Evolutionary conservation across 352 stramenopile genomes (phyloP).

Genomic region (Globisporangium emineosum): DNA sequence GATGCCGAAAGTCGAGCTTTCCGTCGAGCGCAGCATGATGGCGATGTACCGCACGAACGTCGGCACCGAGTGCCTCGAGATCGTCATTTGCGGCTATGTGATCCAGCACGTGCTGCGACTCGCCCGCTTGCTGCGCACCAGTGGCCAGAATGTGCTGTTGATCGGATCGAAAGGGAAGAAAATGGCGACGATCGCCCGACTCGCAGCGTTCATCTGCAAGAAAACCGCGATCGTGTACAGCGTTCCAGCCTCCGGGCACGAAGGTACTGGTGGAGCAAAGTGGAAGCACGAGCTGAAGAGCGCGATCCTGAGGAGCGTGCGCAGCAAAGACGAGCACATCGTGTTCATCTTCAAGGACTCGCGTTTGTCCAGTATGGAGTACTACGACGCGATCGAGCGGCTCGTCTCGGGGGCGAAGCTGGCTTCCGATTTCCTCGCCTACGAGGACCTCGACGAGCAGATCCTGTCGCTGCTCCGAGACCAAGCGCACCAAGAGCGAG

Average conservation of each 20-base stretch:
- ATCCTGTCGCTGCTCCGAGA: slow-evolving; percentile 37
- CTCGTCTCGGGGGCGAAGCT: slow-evolving; percentile 43
- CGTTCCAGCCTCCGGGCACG: slow-evolving; percentile 4
- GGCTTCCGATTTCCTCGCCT: slow-evolving; percentile 37
- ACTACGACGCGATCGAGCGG: slow-evolving; percentile 44
- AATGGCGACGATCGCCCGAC: slow-evolving; percentile 44
- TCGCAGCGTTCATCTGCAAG: slow-evolving; percentile 57
- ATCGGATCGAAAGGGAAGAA: slow-evolving; percentile 44
- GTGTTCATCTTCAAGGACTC: slow-evolving; percentile 65
- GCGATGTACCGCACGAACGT: slow-evolving; percentile 37
- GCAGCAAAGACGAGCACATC: slow-evolving; percentile 26
- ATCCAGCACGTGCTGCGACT: slow-evolving; percentile 58
- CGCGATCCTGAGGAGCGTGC: slow-evolving; percentile 42
- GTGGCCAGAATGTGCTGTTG: slow-evolving; percentile 38
- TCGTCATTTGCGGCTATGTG: slow-evolving; percentile 52
- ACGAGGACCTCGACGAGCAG: slow-evolving; percentile 52
- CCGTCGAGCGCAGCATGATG: slow-evolving; percentile 58
- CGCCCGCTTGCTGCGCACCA: slow-evolving; percentile 37
- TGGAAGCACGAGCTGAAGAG: slow-evolving; percentile 41
- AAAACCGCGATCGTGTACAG: slow-evolving; percentile 30
- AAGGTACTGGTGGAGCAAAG: not conserved
- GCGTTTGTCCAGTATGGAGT: slow-evolving; percentile 20
- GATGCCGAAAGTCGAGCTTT: slow-evolving; percentile 44
- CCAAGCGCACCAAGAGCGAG: slow-evolving; percentile 15
- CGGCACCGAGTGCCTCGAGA: slow-evolving; percentile 32